These are phyloP conservation scores for Echinochloa phyllopogon DNA, from an alignment of 176 grass and related monocot genomes.

Conservation along the genomic window DNA sequence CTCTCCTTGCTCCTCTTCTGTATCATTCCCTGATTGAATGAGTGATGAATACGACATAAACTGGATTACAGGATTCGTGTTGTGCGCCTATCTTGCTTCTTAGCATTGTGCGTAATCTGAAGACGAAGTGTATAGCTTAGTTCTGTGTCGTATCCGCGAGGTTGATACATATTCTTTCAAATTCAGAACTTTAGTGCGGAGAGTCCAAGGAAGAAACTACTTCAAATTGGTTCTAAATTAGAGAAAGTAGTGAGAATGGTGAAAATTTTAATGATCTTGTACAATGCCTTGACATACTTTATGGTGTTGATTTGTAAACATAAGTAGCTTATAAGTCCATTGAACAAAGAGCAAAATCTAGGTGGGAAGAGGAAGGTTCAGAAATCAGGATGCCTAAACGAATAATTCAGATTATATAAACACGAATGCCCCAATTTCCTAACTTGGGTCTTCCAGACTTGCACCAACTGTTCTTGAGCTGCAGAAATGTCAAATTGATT, in stretches of 20 bases:
- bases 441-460: not conserved
- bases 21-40: conserved; percentile 31
- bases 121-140: not conserved
- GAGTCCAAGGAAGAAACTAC: not conserved
- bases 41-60: conserved; percentile 18
- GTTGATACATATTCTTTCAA: not conserved
- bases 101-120: not conserved
- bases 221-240: not conserved
- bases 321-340: not conserved
- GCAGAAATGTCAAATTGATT: not conserved
- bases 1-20: conserved; percentile 28
- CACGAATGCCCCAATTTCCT: not conserved
- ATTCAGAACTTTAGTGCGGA: conserved; percentile 1
- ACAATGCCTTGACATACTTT: not conserved
- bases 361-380: not conserved
- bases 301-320: not conserved
- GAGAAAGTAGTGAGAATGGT: not conserved
- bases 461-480: conserved; percentile 4
- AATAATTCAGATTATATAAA: not conserved
- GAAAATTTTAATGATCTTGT: not conserved
- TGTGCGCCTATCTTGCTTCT: conserved; percentile 11
- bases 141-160: not conserved
- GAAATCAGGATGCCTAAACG: not conserved
- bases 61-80: conserved; percentile 13
- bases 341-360: not conserved